phyloP scores from a whole-genome alignment of 208 protist species.

The Eutreptiella sp. region DNA sequence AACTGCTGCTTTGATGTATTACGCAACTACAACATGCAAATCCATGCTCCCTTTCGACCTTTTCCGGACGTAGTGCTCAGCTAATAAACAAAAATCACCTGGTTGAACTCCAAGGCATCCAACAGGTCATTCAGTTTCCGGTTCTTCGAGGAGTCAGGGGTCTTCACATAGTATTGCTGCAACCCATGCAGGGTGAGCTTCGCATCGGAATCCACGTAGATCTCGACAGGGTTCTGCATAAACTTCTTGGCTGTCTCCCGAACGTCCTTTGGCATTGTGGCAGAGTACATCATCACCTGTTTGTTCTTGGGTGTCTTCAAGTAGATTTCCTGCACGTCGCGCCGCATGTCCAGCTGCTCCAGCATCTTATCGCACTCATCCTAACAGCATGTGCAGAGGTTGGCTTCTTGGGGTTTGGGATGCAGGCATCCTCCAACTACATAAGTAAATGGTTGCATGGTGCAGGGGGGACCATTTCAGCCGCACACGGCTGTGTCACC shows the following conservation, averaged over 20 bases:
- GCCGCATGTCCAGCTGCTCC: conserved; percentile 86
- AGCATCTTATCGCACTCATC: conserved; percentile 99
- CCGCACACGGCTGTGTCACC: too few species aligned
- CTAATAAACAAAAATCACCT: too few species aligned
- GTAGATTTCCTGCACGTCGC: conserved; percentile 97
- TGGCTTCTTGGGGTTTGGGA: too few species aligned
- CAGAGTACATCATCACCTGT: conserved; percentile 99
- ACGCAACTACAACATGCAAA: too few species aligned
- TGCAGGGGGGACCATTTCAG: too few species aligned
- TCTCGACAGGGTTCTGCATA: conserved; percentile 90
- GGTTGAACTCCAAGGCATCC: conserved; percentile 98
- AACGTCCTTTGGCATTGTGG: conserved; percentile 95
- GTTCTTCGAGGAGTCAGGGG: conserved; percentile 94
- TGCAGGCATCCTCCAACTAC: too few species aligned
- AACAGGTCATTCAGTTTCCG: conserved; percentile 94
- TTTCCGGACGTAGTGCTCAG: too few species aligned
- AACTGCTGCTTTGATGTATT: too few species aligned
- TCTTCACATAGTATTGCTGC: conserved; percentile 95
- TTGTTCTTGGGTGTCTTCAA: conserved; percentile 91
- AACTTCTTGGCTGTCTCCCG: conserved; percentile 93
- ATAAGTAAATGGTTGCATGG: too few species aligned
- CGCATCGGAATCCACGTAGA: conserved; percentile 95
- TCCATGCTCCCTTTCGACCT: too few species aligned
- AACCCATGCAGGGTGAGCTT: conserved; percentile 98
- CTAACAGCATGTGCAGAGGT: too few species aligned